phyloP scores from a whole-genome alignment of 805 yeast genomes.

The Wickerhamomyces canadensis region DNA sequence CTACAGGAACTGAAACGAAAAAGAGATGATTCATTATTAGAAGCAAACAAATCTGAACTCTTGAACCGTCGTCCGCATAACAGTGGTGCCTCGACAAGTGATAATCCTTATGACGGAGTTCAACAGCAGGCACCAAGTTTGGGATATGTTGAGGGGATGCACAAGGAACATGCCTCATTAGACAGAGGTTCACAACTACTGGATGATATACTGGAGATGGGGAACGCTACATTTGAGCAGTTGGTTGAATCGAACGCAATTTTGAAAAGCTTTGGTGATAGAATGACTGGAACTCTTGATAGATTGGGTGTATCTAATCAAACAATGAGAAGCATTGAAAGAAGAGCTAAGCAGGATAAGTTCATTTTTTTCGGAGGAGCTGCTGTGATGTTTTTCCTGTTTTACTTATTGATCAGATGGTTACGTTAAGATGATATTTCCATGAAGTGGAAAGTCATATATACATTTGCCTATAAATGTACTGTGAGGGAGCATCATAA shows the following conservation, averaged over 20 bases:
- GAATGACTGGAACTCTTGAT: conserved; percentile 60
- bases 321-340: conserved; percentile 75
- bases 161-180: conserved; percentile 60
- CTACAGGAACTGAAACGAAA: conserved; percentile 32
- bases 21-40: conserved; percentile 31
- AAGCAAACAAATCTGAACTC: conserved; percentile 38
- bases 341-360: conserved; percentile 81
- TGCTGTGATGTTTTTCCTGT: conserved; percentile 51
- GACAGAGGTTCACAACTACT: conserved; percentile 72
- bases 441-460: too few species aligned
- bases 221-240: conserved; percentile 78
- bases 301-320: conserved; percentile 85
- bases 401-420: conserved; percentile 63
- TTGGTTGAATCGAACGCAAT: conserved; percentile 79
- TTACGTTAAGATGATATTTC: conserved; percentile 28
- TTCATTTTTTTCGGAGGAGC: conserved; percentile 80
- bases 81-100: conserved; percentile 3
- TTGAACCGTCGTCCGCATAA: conserved; percentile 33
- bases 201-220: conserved; percentile 89
- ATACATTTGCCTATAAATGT: too few species aligned
- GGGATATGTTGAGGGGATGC: conserved; percentile 50
- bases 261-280: conserved; percentile 54
- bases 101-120: conserved; percentile 15
- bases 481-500: too few species aligned
- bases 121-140: conserved; percentile 11